Conservation (phyloP, 2,329 filamentous ascomycete genomes). For the Ramularia collo-cygni region DNA sequence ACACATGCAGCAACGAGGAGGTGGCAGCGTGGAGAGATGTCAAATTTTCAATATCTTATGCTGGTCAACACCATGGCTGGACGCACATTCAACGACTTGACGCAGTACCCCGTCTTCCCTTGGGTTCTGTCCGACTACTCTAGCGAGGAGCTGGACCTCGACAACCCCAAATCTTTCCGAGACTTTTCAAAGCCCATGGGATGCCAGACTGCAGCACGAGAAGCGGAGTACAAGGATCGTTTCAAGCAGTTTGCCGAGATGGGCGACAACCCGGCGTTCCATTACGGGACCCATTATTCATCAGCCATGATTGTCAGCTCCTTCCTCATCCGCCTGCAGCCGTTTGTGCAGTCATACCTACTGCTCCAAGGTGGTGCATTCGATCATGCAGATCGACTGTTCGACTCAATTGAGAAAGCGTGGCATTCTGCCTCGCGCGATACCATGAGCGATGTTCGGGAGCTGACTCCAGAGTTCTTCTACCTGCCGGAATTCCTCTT, state of each 20-base stretch:
- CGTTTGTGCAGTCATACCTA: constrained; percentile 93
- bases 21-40: constrained; percentile 92
- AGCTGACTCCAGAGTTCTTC: constrained; percentile 95
- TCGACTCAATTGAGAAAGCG: constrained; percentile 84
- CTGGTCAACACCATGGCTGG: constrained; percentile 96
- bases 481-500: constrained; percentile 89
- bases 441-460: constrained; percentile 89
- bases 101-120: constrained; percentile 95
- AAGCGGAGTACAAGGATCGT: constrained; percentile 72
- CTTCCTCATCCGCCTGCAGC: constrained; percentile 88
- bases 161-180: constrained; percentile 76
- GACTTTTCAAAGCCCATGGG: constrained; percentile 96
- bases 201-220: constrained; percentile 69
- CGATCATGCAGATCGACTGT: constrained; percentile 90
- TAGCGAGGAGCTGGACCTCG: constrained; percentile 83
- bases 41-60: constrained; percentile 99
- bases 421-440: constrained; percentile 86
- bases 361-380: constrained; percentile 92
- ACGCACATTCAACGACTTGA: constrained; percentile 93
- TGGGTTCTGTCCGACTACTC: constrained; percentile 97
- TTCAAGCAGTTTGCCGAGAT: constrained; percentile 88
- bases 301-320: constrained; percentile 98
- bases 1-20: constrained; percentile 79
- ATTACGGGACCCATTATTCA: constrained; percentile 97
- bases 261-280: constrained; percentile 79